Base-by-base conservation (phyloP, 805 yeast species). In the Spathaspora passalidarum region DNA sequence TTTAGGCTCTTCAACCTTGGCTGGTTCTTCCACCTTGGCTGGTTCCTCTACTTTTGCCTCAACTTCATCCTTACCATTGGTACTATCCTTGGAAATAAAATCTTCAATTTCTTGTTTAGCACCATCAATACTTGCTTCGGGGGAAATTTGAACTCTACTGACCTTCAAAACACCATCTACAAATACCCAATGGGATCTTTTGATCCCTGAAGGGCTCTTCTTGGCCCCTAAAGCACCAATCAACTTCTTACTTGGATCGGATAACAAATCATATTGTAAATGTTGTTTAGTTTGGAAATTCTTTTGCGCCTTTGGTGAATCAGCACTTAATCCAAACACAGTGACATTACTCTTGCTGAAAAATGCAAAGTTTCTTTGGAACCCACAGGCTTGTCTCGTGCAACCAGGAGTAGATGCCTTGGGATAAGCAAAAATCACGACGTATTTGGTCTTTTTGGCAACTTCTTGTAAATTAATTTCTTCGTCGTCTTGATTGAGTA, bases 331-430 rank as follows among this genome's bases (percentile, higher is more conserved):
- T 0, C 99, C 99, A 55, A 78, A 82, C 1, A 92, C 84, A 0
- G 78, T 68, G 2, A 82, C 84, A 19, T 76, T 77, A 32, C 77
- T 68, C 9, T 52, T 54, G 39, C 71, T 63, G 56, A 86, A 76
- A 36, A 75, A 69, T 2, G 75, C 71, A 61, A 68, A 83, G 55
- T 80, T 80, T 52, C 80, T 83, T 56, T 94, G 82, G 62, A 86
- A 94, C 0, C 97, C 97, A 61, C 86, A 79, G 2, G 91, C 97
- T 68, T 92, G 99, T 56, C 89, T 79, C 1, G 99, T 92, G 66
- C 99, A 94, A 2, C 99, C 99, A 1, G 97, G 96, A 0, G 98
- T 92, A 20, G 86, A 81, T 0, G 98, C 98, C 59, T 78, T 84
- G 44, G 98, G 98, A 61, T 91, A 92, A 16, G 96, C 86, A 49